phyloP scores from a whole-genome alignment of 768 basidiomycete species.

The Lyophyllum atratum region DNA sequence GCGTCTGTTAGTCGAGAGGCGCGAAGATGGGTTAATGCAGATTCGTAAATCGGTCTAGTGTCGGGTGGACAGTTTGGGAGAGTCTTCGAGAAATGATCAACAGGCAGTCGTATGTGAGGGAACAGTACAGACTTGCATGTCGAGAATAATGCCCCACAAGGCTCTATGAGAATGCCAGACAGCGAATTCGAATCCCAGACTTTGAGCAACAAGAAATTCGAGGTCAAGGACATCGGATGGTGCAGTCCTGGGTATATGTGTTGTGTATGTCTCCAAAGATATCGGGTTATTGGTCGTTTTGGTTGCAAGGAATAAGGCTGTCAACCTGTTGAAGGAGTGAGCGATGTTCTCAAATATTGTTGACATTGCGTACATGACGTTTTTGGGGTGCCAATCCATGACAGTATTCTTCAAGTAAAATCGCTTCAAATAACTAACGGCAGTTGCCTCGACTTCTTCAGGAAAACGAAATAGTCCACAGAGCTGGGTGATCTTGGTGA shows the following conservation, averaged over 20 bases:
- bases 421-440: slow-evolving; percentile 88
- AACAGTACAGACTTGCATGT: slow-evolving; percentile 66
- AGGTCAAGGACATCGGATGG: slow-evolving; percentile 88
- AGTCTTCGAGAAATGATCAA: slow-evolving; percentile 41
- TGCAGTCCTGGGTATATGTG: slow-evolving; percentile 78
- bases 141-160: slow-evolving; percentile 86
- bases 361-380: slow-evolving; percentile 77
- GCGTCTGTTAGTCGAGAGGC: slow-evolving; percentile 88
- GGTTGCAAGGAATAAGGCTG: slow-evolving; percentile 90
- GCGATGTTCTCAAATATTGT: not conserved
- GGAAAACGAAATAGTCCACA: slow-evolving; percentile 87
- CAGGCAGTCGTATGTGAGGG: not conserved
- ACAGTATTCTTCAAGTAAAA: slow-evolving; percentile 98
- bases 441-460: slow-evolving; percentile 92
- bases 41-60: slow-evolving; percentile 60
- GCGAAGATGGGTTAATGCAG: slow-evolving; percentile 66
- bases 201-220: slow-evolving; percentile 95
- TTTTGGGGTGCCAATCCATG: slow-evolving; percentile 99
- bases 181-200: slow-evolving; percentile 91
- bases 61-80: slow-evolving; percentile 53
- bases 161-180: slow-evolving; percentile 91
- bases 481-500: slow-evolving; percentile 81
- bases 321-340: slow-evolving; percentile 63
- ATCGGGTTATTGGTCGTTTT: slow-evolving; percentile 98
- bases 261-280: slow-evolving; percentile 81